Base-by-base conservation (phyloP, 768 basidiomycete genomes). In the Rhizopogon rudus region DNA sequence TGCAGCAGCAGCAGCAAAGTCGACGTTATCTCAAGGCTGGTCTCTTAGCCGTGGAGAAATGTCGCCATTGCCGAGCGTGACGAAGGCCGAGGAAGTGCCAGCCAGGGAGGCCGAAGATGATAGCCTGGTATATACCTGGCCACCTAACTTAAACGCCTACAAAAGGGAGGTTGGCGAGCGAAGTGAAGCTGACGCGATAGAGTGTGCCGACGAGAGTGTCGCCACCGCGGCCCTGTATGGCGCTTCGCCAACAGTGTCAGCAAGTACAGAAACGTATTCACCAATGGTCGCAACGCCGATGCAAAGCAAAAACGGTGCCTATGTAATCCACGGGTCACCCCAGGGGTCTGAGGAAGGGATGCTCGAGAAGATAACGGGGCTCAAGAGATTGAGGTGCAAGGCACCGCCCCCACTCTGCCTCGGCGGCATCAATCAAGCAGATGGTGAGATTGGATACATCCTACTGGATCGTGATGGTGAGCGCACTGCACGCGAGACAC, bases 21-120 rank as follows among this genome's bases (percentile, higher is more conserved):
- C 40, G 2, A 3, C 39, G 17, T 1, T 8, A 8, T 43, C 43
- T 45, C 49, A 29, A 12, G 22, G 14, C n/a, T 20, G 40, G 13
- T 17, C 7, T 10, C 33, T 39, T 71, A 71, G 50, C 59, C 57
- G 5, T 69, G 69, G 68, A 68, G 69, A 61, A 64, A 63, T 10
- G 57, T 67, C 6, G 59, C 62, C 10, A 60, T 71, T 25, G 67
- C 57, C 1, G 70, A 69, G 22, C 59, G 59, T 4, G 69, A 67
- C 29, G 67, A 66, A 64, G 40, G 62, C 63, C 14, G 55, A 37
- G 17, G 60, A 51, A 2, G 28, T 25, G 29, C 41, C 28, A 37
- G 9, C 41, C 1, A 57, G 13, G 13, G 33, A 28, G 40, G 0
- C 35, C 9, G 6, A 57, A 40, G 58, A 61, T 2, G 35, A 22